Percentiles rank a stretch among this genome's conserved stretches.
These are phyloP conservation scores for Pleurotus tuoliensis DNA, from an alignment of 768 basidiomycete species.

Conservation along the genomic window DNA sequence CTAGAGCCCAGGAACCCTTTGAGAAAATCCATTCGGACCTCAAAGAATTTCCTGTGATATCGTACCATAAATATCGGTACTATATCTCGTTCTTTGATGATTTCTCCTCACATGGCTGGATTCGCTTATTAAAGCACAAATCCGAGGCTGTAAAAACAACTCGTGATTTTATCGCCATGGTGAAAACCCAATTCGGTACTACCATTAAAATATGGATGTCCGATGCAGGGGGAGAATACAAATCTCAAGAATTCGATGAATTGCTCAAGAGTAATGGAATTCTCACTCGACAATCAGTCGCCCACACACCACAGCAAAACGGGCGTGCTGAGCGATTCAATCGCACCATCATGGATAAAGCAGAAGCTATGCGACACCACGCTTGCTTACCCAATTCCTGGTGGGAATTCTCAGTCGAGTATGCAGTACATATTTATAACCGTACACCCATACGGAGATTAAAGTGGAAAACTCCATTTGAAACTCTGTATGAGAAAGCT, in stretches of 20 bases:
- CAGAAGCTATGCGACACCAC: constrained; percentile 16
- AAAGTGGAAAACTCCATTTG: too few species aligned
- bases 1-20: background rate
- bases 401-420: too few species aligned
- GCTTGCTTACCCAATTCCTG: too few species aligned
- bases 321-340: constrained; percentile 27
- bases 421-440: too few species aligned
- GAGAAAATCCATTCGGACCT: constrained; percentile 7
- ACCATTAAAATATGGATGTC: constrained; percentile 6
- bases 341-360: constrained; percentile 17
- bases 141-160: constrained; percentile 9
- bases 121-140: constrained; percentile 7
- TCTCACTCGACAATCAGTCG: constrained; percentile 14
- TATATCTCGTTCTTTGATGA: constrained; percentile 1
- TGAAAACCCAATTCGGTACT: constrained; percentile 9
- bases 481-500: too few species aligned
- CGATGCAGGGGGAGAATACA: constrained; percentile 15
- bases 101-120: background rate
- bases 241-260: constrained; percentile 9
- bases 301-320: constrained; percentile 22
- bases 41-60: constrained; percentile 1
- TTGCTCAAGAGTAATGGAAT: constrained; percentile 14
- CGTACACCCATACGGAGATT: too few species aligned
- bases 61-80: background rate
- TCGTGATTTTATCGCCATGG: constrained; percentile 1